Evolutionary conservation across 257 asterid genomes (phyloP), one percentile per base, ranked within the genome.

Genomic region (Catharanthus roseus): DNA sequence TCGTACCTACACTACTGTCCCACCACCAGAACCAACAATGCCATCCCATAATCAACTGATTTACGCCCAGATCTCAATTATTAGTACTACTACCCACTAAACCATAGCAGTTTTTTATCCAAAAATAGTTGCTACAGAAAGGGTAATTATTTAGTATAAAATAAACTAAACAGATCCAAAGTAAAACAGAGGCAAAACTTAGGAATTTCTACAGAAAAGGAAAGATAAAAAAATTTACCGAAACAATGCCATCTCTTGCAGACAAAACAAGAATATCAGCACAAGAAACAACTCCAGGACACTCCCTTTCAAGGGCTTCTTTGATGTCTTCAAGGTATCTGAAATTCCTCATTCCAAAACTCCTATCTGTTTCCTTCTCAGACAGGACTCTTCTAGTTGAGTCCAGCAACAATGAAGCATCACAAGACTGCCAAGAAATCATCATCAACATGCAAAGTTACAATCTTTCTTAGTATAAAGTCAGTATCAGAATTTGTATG

Each of bases 321-420:
- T 93, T 93, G 42, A 93, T 91, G 11, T 83, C 85, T 67, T 93
- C 97, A 34, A 93, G 80, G 83, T 93, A 93, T 77, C 97, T 84
- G 68, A 93, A 93, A 72, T 93, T 93, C 83, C 97, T 85, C 97
- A 93, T 90, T 6, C 99, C 99, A 29, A 93, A 93, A 83, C 99
- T 93, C 84, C 99, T 79, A 69, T 89, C 97, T 0, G 92, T 85
- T 57, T 89, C 97, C 85, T 93, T 91, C 86, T 93, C 99, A 0
- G 97, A 93, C 74, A 91, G 68, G 45, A 82, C 82, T 72, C 93
- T 85, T 86, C 97, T 87, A 1, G 97, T 91, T 24, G 99, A 91
- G 69, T 93, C 99, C 89, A 93, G 88, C 79, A 93, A 71, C 65
- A 93, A 80, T 0, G 99, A 93, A n/a, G 97, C 99, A 81, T 91